A percentile compares a stretch with the other conserved stretches of the same genome.
These are phyloP conservation scores for Malus asiatica DNA, from an alignment of 306 rosid genomes.

Conservation along the genomic window DNA sequence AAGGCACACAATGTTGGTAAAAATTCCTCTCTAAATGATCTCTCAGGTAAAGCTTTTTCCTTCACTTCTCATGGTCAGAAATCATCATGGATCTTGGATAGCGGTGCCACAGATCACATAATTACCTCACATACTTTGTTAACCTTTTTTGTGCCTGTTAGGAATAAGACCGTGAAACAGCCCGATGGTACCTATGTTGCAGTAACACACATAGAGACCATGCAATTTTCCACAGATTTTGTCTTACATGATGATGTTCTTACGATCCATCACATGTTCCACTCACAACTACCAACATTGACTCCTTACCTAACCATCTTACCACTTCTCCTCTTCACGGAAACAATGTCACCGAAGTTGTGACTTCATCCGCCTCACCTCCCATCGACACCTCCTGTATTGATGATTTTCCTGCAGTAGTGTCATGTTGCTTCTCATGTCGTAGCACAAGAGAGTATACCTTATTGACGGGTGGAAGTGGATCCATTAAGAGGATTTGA, in stretches of 20 bases:
- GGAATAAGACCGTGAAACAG: rapidly evolving
- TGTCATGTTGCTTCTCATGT: too few relatives aligned
- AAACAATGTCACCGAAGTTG: too few relatives aligned
- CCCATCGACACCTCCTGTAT: not conserved
- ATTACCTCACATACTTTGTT: not conserved
- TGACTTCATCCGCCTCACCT: too few relatives aligned
- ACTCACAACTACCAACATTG: not conserved
- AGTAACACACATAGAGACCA: not conserved
- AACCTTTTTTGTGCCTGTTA: not conserved
- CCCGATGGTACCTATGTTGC: not conserved
- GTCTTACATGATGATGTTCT: not conserved
- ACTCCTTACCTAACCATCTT: too few relatives aligned
- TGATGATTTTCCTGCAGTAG: too few relatives aligned
- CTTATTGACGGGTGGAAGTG: too few relatives aligned
- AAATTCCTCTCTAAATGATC: not conserved
- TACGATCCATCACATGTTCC: not conserved
- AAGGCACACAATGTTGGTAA: not conserved
- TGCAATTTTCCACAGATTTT: not conserved
- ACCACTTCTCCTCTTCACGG: too few relatives aligned
- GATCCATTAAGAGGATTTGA: too few relatives aligned
- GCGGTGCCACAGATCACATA: not conserved
- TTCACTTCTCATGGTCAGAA: not conserved
- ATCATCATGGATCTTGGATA: not conserved
- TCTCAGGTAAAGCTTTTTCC: not conserved
- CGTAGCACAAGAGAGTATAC: too few relatives aligned